Evolutionary conservation across 2,329 filamentous ascomycete genomes (phyloP), one percentile per base, ranked within the genome.

Genomic region (Venturia nashicola): DNA sequence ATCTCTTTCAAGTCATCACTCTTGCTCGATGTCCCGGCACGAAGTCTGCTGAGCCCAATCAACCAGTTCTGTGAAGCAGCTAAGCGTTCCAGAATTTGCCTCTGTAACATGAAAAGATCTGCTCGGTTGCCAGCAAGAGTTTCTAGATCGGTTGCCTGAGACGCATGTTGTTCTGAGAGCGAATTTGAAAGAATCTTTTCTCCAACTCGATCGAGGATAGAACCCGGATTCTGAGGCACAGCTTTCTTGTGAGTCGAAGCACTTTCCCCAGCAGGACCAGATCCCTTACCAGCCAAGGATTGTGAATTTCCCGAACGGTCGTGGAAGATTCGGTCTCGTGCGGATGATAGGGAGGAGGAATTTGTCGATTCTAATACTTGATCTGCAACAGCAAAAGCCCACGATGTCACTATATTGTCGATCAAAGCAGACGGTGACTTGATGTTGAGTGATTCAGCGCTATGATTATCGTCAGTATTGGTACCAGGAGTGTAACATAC

Each of bases 91-190:
- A 97, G 78, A 5, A 94, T 83, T 67, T 89, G 90, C 64, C 93
- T 82, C 9, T 91, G 92, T 48, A 96, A 77, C 64, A 90, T 78
- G 66, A 91, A 88, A 2, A 97, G 80, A 70, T 96, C 91, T 6
- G 90, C 93, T 69, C 93, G 83, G 66, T 86, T 85, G 55, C 90
- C 89, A 43, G 92, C 90, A 32, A 97, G 79, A 63, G 95, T 89
- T 71, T 95, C 89, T 0, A 92, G 78, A 0, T 93, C 91, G 16
- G 78, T 78, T 65, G 76, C 79, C 1, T 73, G 69, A 14, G 77
- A 70, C 5, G 5, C 43, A 44, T 61, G 43, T 62, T 61, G 18
- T 40, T 51, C 20, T 54, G 27, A 55, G 34, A 57, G 54, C 18
- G 59, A 57, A n/a, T 57, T 57, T 12, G 51, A 57, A 16, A 57